A percentile compares a stretch with the other conserved stretches of the same genome.
These are phyloP conservation scores for Alectoria sarmentosa DNA, from an alignment of 495 filamentous ascomycete genomes.

Conservation along the genomic window DNA sequence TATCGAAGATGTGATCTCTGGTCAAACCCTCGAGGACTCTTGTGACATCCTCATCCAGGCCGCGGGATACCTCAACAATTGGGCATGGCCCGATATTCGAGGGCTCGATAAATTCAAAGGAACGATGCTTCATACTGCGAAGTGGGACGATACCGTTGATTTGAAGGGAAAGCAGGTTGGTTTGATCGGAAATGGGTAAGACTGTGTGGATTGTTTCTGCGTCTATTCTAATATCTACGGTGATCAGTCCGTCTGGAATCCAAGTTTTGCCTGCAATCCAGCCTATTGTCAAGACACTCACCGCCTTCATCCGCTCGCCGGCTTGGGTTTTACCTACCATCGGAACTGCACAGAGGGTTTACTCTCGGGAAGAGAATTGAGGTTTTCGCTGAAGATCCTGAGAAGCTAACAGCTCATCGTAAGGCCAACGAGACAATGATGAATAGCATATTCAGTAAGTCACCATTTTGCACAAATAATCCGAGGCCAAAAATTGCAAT, in stretches of 20 bases:
- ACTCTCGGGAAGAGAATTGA: too few relatives aligned
- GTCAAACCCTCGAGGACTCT: slow-evolving; percentile 35
- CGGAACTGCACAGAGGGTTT: too few relatives aligned
- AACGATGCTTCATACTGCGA: slow-evolving; percentile 47
- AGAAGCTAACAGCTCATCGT: too few relatives aligned
- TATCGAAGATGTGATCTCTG: slow-evolving; percentile 38
- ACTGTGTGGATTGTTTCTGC: too few relatives aligned
- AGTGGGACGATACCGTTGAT: slow-evolving; percentile 42
- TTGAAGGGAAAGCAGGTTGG: slow-evolving; percentile 44
- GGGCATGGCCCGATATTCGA: slow-evolving; percentile 49
- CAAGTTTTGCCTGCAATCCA: slow-evolving; percentile 58
- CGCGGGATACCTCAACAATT: slow-evolving; percentile 49
- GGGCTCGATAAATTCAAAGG: slow-evolving; percentile 50
- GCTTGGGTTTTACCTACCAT: slow-evolving; percentile 36
- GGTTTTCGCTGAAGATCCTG: too few relatives aligned
- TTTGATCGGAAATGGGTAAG: slow-evolving; percentile 46
- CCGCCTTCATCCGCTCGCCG: slow-evolving; percentile 36
- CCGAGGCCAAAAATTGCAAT: neutral
- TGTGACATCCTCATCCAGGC: slow-evolving; percentile 53
- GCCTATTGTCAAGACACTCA: slow-evolving; percentile 41
- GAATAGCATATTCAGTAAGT: neutral
- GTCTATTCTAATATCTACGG: too few relatives aligned
- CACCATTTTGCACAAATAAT: slow-evolving; percentile 36
- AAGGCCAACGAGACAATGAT: too few relatives aligned
- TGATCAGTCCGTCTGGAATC: slow-evolving; percentile 34